These are phyloP conservation scores for Capsicum rhomboideum DNA, from an alignment of 257 asterid species.

Conservation along the genomic window DNA sequence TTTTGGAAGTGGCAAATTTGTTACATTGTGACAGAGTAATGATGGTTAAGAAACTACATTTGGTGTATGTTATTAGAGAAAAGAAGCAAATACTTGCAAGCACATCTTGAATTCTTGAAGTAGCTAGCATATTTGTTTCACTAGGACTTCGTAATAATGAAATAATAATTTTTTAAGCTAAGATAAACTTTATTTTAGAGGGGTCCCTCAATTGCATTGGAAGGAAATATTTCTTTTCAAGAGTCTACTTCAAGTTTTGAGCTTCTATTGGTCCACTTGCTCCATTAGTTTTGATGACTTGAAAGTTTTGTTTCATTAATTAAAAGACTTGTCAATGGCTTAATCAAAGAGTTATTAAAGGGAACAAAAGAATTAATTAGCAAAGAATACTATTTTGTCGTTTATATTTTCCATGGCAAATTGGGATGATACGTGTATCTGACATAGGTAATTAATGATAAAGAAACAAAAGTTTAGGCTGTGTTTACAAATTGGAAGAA, in stretches of 20 bases:
- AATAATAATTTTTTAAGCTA: background rate
- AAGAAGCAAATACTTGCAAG: background rate
- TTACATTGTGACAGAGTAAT: too few species aligned
- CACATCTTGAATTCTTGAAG: background rate
- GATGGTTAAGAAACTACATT: background rate
- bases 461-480: background rate
- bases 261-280: slow-evolving; percentile 27
- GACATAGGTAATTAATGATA: background rate
- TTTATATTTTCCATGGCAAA: background rate
- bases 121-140: background rate
- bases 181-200: background rate
- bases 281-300: background rate
- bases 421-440: background rate
- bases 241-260: slow-evolving; percentile 26
- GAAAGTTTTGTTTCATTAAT: background rate
- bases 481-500: background rate
- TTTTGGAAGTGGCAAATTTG: too few species aligned
- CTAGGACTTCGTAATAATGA: background rate
- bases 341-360: background rate
- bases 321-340: background rate
- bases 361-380: background rate
- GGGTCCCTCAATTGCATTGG: slow-evolving; percentile 15
- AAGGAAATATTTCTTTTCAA: slow-evolving; percentile 18
- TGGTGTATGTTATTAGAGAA: background rate
- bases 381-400: background rate